Evolutionary conservation across 2,329 filamentous ascomycete species (phyloP).

Genomic region (Sporothrix inflata): DNA sequence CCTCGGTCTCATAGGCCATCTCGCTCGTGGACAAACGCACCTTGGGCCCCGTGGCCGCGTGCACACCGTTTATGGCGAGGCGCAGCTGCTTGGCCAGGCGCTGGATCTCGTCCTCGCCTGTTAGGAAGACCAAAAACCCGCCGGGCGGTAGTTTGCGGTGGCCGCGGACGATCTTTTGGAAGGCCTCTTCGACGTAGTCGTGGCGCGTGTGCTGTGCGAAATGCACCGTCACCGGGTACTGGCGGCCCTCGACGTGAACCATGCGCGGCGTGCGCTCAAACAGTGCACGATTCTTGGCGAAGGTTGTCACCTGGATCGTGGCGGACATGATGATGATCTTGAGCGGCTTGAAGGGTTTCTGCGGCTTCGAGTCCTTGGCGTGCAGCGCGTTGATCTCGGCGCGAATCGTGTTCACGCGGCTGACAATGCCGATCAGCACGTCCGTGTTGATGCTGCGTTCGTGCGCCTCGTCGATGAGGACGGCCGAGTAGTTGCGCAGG

Average conservation of each 20-base stretch:
- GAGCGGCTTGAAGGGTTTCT: conserved; percentile 69
- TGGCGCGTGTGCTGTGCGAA: conserved; percentile 81
- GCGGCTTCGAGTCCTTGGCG: conserved; percentile 51
- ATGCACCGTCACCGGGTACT: conserved; percentile 87
- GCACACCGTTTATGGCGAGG: conserved; percentile 63
- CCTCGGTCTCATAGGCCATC: conserved; percentile 79
- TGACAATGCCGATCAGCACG: conserved; percentile 96
- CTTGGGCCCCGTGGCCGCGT: conserved; percentile 62
- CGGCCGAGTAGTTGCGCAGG: conserved; percentile 85
- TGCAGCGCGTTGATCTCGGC: conserved; percentile 58
- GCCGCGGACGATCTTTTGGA: conserved; percentile 81
- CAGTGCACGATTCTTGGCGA: conserved; percentile 79
- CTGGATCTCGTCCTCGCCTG: conserved; percentile 88
- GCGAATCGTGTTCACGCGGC: conserved; percentile 84
- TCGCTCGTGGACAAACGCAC: conserved; percentile 78
- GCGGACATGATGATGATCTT: conserved; percentile 99
- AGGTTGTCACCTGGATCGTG: conserved; percentile 86
- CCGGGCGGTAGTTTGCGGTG: conserved; percentile 89
- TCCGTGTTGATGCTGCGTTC: conserved; percentile 98
- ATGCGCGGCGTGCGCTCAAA: conserved; percentile 81
- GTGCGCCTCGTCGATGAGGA: conserved; percentile 96
- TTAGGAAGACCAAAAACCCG: conserved; percentile 91
- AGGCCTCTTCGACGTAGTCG: conserved; percentile 90
- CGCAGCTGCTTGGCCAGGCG: conserved; percentile 80
- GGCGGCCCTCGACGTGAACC: conserved; percentile 86